Evolutionary conservation across 495 filamentous ascomycete genomes (phyloP), one percentile per base, ranked within the genome.

Genomic region (Zalerion maritima): DNA sequence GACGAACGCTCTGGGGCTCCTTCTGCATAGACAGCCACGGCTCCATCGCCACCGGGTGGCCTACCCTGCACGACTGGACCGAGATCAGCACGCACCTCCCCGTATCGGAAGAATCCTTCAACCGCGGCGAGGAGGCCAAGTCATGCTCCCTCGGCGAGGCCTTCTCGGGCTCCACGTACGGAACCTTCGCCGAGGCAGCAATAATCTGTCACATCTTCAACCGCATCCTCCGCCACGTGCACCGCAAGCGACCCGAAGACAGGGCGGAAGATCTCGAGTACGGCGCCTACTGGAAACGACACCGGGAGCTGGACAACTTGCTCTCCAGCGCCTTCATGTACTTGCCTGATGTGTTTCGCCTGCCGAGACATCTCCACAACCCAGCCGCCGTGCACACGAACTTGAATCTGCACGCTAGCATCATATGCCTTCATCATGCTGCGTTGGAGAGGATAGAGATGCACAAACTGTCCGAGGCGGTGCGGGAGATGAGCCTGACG

Each of bases 1-100:
- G 67, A 5, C 36, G 67, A 6, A 34, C 58, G 3, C 70, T 71
- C 32, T 72, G 66, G 67, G 57, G 49, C 6, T 46, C 58, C 1
- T 70, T 65, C 25, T 52, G 52, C 14, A 54, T 69, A 14, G 66
- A 72, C 35, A 47, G 54, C 12, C 65, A 64, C 26, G 51, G 46
- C 12, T 54, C 46, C 29, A 54, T 62, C 24, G 60, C 55, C 13
- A 62, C 60, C 2, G 61, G 60, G 1, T 67, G 59, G 60, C 55
- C 62, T 5, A 45, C 43, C 16, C 28, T 64, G 14, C 54, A 65
- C 26, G 54, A 64, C 17, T 25, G 43, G 3, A 36, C 43, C 20
- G 52, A 62, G 24, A 60, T 54, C 40, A 30, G 49, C 16, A 62
- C 60, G 4, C 41, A 48, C n/a, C 38, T 67, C 10, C 62, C 62